Evolutionary conservation across 1,284 basidiomycete species (phyloP), one percentile per base, ranked within the genome.

Genomic region (Stygiomarasmius scandens): DNA sequence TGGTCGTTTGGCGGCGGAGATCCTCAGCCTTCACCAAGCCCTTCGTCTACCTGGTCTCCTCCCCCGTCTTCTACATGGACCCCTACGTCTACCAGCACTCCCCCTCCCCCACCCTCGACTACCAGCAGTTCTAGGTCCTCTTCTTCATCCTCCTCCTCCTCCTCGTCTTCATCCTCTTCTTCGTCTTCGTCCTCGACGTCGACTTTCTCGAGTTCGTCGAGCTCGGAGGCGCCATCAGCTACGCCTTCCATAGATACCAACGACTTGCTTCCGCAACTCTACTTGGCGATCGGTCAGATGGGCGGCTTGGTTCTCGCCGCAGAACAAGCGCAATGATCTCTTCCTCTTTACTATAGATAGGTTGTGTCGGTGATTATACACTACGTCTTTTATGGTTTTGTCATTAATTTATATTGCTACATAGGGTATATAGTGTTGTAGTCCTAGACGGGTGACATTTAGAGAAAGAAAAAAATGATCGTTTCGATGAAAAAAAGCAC

Each of bases 1-100:
- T 90, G 87, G 88, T 73, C 67, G 61, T 83, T 75, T 71, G 77
- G 70, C n/a, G 66, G 63, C 22, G 69, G 68, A n/a, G n/a, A n/a
- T 32, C 46, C 56, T 45, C 19, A 23, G 22, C 45, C 43, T 9
- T 20, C 45, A 22, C 45, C 46, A 14, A 50, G 32, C 46, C 55
- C 58, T 27, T 24, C 54, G 2, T 36, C 48, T n/a, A 46, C 58
- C 19, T 46, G 29, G 19, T 23, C 53, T n/a, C 45, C 58, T 52
- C 50, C 58, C 16, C 43, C 54, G 0, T 23, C 32, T 10, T 38
- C 29, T 19, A 55, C 58, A 10, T 45, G 19, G 45, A 25, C 36
- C 10, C 27, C 58, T 25, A 38, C 55, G 6, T 45, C 55, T 0
- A 56, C 55, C 20, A 52, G 48, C 38, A 41, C 38, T 41, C n/a